Evolutionary conservation across 805 yeast species (phyloP), one percentile per base, ranked within the genome.

Genomic region (Candida manassasensis): DNA sequence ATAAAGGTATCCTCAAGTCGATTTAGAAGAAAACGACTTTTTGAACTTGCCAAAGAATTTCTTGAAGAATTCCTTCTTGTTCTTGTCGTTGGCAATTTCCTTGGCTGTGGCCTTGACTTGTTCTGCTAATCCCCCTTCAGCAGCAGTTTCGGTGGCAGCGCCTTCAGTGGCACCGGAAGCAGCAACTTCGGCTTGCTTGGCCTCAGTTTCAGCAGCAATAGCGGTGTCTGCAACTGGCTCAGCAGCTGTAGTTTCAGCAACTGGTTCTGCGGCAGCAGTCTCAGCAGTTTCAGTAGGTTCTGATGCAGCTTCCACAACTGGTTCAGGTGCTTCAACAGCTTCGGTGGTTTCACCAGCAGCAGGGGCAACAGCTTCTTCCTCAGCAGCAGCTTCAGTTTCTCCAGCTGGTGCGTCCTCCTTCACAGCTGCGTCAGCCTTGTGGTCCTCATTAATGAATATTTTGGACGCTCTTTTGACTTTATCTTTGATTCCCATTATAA

Each of bases 391-490:
- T 15, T 35, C 39, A 21, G 32, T 34, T 22, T 40, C 41, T 27
- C 30, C 36, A 8, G 32, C 38, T 31, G 33, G 27, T 11, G 31
- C 36, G 31, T 31, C 32, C 13, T 18, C 34, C 21, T 32, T 26
- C 9, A 29, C 27, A 25, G 38, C 31, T 7, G 32, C 28, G 25
- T 31, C 38, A 3, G 14, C 19, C 4, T n/a, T 16, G 6, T 21
- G 21, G 22, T 29, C 35, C 29, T 59, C 60, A 24, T 47, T 45
- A 29, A 45, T 38, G 45, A 61, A 61, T 38, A 59, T 54, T 49
- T 52, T 59, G 24, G 67, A 61, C 16, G 60, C 61, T 56, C 68
- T 61, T 52, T 55, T 61, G 36, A 61, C 59, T 49, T 44, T 61
- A 41, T 61, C 63, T 44, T 59, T 59, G 38, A 61, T 55, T 44